Percentiles rank a stretch among this genome's conserved stretches.
Conservation (phyloP, 108 stramenopile species). For the Pseudonitzschia multiseries region DNA sequence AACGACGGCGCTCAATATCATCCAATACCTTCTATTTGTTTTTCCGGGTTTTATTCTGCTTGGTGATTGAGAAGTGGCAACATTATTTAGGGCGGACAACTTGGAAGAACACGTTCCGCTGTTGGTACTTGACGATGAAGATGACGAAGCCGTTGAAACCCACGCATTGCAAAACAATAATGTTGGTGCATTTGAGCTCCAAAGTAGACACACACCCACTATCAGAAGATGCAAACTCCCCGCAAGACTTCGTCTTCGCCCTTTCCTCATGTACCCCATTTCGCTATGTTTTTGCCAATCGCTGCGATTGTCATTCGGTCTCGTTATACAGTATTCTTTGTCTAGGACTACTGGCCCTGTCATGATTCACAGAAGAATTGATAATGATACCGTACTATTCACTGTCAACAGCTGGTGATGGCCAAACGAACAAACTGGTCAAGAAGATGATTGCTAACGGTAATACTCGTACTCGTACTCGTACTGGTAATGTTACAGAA, state of each 20-base stretch:
- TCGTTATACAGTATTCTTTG: neutral
- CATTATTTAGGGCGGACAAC: neutral
- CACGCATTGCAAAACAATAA: neutral
- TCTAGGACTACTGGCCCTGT: neutral
- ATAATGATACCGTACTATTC: too few species aligned
- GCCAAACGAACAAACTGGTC: too few species aligned
- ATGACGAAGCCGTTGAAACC: constrained; percentile 1
- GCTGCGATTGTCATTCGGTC: neutral
- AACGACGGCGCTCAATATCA: constrained; percentile 1
- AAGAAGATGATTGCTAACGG: too few species aligned
- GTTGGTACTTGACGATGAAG: neutral
- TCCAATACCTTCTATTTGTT: neutral
- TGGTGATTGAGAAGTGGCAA: neutral
- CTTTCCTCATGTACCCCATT: neutral
- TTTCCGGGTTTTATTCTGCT: neutral
- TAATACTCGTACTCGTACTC: too few species aligned
- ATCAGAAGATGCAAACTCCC: neutral
- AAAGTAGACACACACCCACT: neutral
- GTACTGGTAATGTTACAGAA: too few species aligned
- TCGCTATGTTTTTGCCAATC: neutral
- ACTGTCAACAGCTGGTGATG: too few species aligned
- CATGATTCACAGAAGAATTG: too few species aligned
- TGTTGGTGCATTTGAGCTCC: neutral
- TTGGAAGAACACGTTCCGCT: neutral
- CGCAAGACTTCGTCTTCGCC: neutral